Evolutionary conservation across 345 rosid genomes (phyloP).

Genomic region (Populus ilicifolia): DNA sequence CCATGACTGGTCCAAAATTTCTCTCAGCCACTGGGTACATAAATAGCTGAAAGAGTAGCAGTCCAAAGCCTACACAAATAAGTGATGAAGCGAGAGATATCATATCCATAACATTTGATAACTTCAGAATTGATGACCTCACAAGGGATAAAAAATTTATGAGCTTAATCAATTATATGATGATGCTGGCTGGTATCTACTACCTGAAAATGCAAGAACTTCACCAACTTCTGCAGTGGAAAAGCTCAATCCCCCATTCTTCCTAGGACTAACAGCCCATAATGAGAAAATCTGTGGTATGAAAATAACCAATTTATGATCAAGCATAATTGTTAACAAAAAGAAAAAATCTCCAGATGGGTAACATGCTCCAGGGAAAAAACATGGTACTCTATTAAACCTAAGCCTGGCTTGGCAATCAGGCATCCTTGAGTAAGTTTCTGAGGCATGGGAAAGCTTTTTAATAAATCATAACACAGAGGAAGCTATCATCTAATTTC

Average conservation of each 20-base stretch:
- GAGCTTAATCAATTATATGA: background rate
- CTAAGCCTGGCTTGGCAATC: too few relatives aligned
- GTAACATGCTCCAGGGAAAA: background rate
- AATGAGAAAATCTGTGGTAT: constrained; percentile 43
- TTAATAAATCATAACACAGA: too few relatives aligned
- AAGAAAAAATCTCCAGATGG: background rate
- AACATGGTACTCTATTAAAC: background rate
- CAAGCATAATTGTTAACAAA: background rate
- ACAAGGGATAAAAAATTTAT: background rate
- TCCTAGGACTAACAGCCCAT: constrained; percentile 52
- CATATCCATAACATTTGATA: background rate
- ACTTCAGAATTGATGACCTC: background rate
- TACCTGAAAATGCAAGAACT: constrained; percentile 55
- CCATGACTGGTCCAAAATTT: constrained; percentile 38
- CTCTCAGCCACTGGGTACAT: constrained; percentile 43
- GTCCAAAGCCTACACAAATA: constrained; percentile 17
- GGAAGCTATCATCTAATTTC: too few relatives aligned
- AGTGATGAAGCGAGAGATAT: background rate
- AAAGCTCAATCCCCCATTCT: constrained; percentile 43
- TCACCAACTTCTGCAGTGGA: constrained; percentile 48
- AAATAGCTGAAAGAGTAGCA: constrained; percentile 46
- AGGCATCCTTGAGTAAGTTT: too few relatives aligned
- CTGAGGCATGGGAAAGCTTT: too few relatives aligned
- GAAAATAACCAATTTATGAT: background rate
- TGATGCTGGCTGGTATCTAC: background rate